Evolutionary conservation across 345 rosid species (phyloP), one percentile per base, ranked within the genome.

Genomic region (Citrus hindsii): DNA sequence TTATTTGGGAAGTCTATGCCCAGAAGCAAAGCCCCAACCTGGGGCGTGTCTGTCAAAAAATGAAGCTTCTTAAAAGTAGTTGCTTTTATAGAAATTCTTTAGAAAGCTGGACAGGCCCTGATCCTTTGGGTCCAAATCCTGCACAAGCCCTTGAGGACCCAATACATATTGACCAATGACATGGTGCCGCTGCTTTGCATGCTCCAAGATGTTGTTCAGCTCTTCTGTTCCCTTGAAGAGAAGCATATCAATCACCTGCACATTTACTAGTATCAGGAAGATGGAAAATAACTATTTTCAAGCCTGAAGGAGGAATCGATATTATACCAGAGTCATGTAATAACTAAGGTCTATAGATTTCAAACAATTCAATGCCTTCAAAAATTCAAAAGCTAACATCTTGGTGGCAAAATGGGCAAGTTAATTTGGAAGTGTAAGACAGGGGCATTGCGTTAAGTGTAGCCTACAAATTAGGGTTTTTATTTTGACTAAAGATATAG

Each of bases 181-280:
- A 84, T 95, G 99, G 80, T 93, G 99, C 76, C 99, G 95, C 89
- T 95, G 99, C 89, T 95, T 95, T n/a, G 97, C 94, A 77, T 95
- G 99, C 84, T 92, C 97, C 33, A 78, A 81, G 12, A 95, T 83
- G 80, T 95, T 93, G 81, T 81, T 85, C 77, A 95, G 90, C 83
- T 95, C 99, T 87, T 95, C 99, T 91, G 82, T 89, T 63, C 94
- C 99, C 83, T 95, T 95, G 84, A 93, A 91, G n/a, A 95, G 86
- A 76, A 95, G 89, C 91, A 95, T 76, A 82, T 95, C 99, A 77
- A 93, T 95, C 58, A 95, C 99, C 99, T 95, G 89, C 85, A 85
- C 71, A 77, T 79, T 71, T 68, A 73, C 35, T 67, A 60, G 38
- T 21, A 72, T 82, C 66, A 82, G 68, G 22, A 67, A 61, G 12